phyloP scores from a whole-genome alignment of 1,139 yeast species.

The Ashbya aceris region DNA sequence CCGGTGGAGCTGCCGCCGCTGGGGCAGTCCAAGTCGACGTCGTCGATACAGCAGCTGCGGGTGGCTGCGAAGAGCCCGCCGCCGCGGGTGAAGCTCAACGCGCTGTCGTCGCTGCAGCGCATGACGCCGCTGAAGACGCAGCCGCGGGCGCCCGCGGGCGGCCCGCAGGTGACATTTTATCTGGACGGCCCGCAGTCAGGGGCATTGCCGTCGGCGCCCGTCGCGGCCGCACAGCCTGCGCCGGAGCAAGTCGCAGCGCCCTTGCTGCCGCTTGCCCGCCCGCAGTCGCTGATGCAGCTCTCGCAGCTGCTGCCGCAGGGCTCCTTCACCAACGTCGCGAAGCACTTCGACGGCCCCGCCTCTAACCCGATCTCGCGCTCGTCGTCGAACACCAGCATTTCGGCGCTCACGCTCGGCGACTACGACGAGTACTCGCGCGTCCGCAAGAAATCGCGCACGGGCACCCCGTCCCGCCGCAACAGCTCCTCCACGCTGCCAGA shows the following conservation, averaged over 20 bases:
- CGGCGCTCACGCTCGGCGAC: conserved; percentile 4
- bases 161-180: not conserved
- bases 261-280: conserved; percentile 9
- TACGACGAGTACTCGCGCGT: conserved; percentile 6
- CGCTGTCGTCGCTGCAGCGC: conserved; percentile 32
- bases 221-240: conserved; percentile 14
- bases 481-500: conserved; percentile 2
- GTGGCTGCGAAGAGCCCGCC: not conserved
- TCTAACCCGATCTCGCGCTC: conserved; percentile 1
- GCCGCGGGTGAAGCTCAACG: conserved; percentile 17
- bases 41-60: not conserved
- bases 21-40: not conserved
- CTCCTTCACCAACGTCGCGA: not conserved
- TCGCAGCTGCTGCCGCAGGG: not conserved
- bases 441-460: conserved; percentile 8
- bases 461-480: conserved; percentile 9
- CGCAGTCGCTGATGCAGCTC: not conserved
- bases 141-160: conserved; percentile 2
- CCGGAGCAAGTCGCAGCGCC: conserved; percentile 14
- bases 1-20: not conserved
- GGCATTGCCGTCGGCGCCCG: conserved; percentile 4
- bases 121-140: conserved; percentile 30
- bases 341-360: conserved; percentile 1
- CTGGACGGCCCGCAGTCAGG: not conserved
- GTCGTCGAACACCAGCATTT: conserved; percentile 5